Base-by-base conservation (phyloP, 306 rosid species). In the Delonix regia region DNA sequence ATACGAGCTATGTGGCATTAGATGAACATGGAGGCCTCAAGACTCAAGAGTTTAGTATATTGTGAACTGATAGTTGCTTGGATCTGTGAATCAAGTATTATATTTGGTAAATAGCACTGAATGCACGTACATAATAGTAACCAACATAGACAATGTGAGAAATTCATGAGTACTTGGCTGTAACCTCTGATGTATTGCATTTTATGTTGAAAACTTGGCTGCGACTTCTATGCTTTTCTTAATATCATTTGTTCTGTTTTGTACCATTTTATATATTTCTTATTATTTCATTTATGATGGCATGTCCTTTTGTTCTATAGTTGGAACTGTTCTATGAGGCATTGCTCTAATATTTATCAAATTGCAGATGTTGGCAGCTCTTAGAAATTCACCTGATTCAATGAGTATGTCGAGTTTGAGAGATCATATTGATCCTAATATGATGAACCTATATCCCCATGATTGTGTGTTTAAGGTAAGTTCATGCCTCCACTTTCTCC, bases 401-500 rank as follows among this genome's bases (percentile, higher is more conserved):
- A 77, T 81, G 90, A 91, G 83, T 71, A 88, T 89, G 96, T 86
- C 97, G 76, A 90, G 90, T 90, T 38, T 95, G 89, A 93, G 84
- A 76, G 91, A 87, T 81, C 86, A 85, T 70, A 88, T 91, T 72
- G 99, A 95, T 84, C 90, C 94, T 30, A 91, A 80, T 88, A 88
- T 95, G 98, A 88, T 87, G 99, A 88, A 93, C 69, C 86, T 95
- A 82, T 95, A 89, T 87, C 99, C 99, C 78, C 99, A 88, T 85
- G 98, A 95, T 83, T 95, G 99, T 89, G 92, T 90, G 51, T 91
- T 85, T 69, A 95, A 95, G 99, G 99, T 89, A 86, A 82, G 75
- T 64, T 42, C 22, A 6, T 52, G 16, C 51, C 16, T 59, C 71
- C 64, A 47, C 83, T 36, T 60, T 60, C 69, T 18, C 52, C 36